These are phyloP conservation scores for Ilyonectria robusta DNA, from an alignment of 2,329 filamentous ascomycete species.

Conservation along the genomic window DNA sequence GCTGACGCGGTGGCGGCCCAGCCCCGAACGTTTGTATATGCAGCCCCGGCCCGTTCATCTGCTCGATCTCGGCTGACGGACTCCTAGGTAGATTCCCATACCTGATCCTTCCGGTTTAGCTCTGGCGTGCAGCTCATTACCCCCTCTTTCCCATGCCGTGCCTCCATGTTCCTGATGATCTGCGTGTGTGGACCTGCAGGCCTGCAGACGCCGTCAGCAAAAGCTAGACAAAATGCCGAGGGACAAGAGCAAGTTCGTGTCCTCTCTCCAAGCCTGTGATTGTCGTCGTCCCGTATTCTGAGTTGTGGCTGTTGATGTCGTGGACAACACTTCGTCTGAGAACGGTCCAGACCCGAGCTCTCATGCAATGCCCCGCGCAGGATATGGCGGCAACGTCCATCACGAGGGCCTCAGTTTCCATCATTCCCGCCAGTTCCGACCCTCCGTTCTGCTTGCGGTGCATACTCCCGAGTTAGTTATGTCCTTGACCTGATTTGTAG, in stretches of 20 bases:
- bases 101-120: slow-evolving; percentile 4
- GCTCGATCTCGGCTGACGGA: neutral
- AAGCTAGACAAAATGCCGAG: slow-evolving; percentile 35
- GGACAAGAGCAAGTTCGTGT: slow-evolving; percentile 25
- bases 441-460: slow-evolving; percentile 18
- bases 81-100: neutral
- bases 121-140: slow-evolving; percentile 5
- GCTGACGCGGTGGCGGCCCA: neutral
- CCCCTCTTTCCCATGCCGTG: slow-evolving; percentile 7
- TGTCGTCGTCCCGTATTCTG: slow-evolving; percentile 17
- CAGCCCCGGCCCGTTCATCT: neutral
- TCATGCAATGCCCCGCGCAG: slow-evolving; percentile 1
- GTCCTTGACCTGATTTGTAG: neutral
- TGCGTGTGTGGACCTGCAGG: slow-evolving; percentile 35
- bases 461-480: slow-evolving; percentile 5
- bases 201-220: slow-evolving; percentile 39
- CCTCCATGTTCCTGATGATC: slow-evolving; percentile 41
- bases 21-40: neutral
- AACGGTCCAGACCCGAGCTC: neutral
- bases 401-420: slow-evolving; percentile 7
- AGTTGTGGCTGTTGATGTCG: neutral
- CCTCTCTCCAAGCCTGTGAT: slow-evolving; percentile 39
- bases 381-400: neutral
- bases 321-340: neutral
- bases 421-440: slow-evolving; percentile 8